phyloP scores from a whole-genome alignment of 176 grass and related monocot species.

The Eremochloa ophiuroides region DNA sequence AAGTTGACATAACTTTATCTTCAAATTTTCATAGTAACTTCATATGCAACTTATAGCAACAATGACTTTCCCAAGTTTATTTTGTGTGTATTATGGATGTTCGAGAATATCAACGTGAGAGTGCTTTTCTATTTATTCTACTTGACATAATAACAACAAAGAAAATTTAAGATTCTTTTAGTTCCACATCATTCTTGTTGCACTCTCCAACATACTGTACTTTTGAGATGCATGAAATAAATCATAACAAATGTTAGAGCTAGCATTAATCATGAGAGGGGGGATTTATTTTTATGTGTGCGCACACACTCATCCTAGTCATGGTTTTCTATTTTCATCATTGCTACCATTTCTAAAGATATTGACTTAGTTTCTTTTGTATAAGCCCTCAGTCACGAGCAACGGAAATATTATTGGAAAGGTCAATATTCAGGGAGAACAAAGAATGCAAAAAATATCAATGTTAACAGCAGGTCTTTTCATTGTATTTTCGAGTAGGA shows the following conservation, averaged over 20 bases:
- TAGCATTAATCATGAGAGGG: too few species aligned
- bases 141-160: too few species aligned
- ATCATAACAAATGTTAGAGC: too few species aligned
- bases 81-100: background rate
- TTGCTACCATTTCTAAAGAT: background rate
- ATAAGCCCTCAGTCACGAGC: background rate
- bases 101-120: background rate
- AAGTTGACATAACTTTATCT: background rate
- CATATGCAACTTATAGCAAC: background rate
- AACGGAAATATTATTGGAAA: background rate
- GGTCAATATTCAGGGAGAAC: background rate
- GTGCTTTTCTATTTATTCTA: background rate
- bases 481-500: background rate
- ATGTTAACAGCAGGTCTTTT: background rate
- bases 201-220: background rate
- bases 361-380: background rate
- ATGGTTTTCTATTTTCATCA: background rate
- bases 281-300: too few species aligned
- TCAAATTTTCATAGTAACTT: background rate
- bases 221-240: slow-evolving; percentile 4
- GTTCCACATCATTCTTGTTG: background rate
- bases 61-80: background rate
- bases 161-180: background rate
- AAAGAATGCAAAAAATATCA: background rate
- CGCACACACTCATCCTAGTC: too few species aligned